These are phyloP conservation scores for Leccinum pellstonianum DNA, from an alignment of 768 basidiomycete genomes.

Conservation along the genomic window DNA sequence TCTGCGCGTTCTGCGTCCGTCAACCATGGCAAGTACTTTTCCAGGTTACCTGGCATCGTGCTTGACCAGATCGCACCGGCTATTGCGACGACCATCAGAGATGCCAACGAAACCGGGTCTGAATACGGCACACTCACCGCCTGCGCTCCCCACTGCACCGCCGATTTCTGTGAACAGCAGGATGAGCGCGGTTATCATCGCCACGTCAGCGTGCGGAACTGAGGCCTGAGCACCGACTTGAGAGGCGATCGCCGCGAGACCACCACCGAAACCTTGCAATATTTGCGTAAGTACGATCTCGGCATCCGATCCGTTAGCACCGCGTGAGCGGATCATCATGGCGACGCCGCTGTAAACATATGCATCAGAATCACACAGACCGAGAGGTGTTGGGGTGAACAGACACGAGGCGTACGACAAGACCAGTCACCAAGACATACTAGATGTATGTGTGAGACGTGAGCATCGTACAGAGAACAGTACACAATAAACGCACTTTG, in stretches of 20 bases:
- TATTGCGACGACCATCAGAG: constrained; percentile 11
- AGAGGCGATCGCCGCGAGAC: constrained; percentile 55
- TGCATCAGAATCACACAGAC: not conserved
- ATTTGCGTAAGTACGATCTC: constrained; percentile 67
- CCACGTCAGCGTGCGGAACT: constrained; percentile 64
- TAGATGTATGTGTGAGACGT: constrained; percentile 15
- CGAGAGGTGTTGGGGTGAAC: constrained; percentile 9
- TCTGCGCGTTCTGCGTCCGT: constrained; percentile 40
- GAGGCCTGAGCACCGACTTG: constrained; percentile 66
- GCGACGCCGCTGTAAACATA: constrained; percentile 48
- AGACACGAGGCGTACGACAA: constrained; percentile 54
- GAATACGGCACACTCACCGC: constrained; percentile 40
- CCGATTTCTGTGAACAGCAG: constrained; percentile 71
- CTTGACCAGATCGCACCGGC: constrained; percentile 68
- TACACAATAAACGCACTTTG: constrained; percentile 40
- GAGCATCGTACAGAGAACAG: not conserved
- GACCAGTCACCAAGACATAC: constrained; percentile 53
- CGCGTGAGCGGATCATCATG: constrained; percentile 70
- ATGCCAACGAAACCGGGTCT: not conserved
- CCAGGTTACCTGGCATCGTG: constrained; percentile 63
- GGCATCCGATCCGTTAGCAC: constrained; percentile 51
- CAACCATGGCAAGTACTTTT: constrained; percentile 51
- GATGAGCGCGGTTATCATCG: constrained; percentile 64
- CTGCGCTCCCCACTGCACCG: constrained; percentile 61
- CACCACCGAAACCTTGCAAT: constrained; percentile 74